Base-by-base conservation (phyloP, 306 rosid genomes). In the Dryas alaskensis region DNA sequence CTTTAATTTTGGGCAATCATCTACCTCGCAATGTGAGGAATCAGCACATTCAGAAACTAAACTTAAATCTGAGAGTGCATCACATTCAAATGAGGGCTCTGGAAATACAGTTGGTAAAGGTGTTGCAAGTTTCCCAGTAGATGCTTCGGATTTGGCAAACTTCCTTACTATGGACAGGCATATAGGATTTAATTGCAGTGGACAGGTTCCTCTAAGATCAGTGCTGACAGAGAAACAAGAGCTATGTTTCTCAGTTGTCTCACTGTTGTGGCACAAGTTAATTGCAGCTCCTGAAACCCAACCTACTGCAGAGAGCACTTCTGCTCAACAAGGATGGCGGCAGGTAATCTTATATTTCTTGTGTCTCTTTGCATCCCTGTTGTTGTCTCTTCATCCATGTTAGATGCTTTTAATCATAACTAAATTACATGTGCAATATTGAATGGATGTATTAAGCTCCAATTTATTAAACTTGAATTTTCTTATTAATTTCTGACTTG, bases 281-380 rank as follows among this genome's bases (percentile, higher is more conserved):
- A 89, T 93, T 82, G 86, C 96, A 25, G 87, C 96, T 75, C 98
- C 98, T 50, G 98, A 93, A 81, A 93, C 91, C 63, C 96, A 91
- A 76, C 98, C 91, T 58, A 81, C 84, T 70, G 91, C 90, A 47
- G 98, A 93, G 80, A 89, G 98, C 86, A 93, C 98, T 77, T 93
- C 98, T 67, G 98, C 97, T 46, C 98, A 93, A 70, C 98, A 93
- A 86, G 98, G 98, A 47, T 93, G 98, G 97, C 85, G 96, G 76
- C 98, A 93, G 96, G 98, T 93, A 87, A 49, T 72, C 49, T 62
- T 55, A 42, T 75, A 54, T 67, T 19, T 79, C 43, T 65, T 16
- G 44, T 55, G 37, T 78, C 75, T 27, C 67, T 62, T 78, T 71
- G 55, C 46, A 7, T 57, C 31, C 55, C 47, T 0, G 22, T 62